Conservation (phyloP, 495 filamentous ascomycete species). For the Evernia prunastri region DNA sequence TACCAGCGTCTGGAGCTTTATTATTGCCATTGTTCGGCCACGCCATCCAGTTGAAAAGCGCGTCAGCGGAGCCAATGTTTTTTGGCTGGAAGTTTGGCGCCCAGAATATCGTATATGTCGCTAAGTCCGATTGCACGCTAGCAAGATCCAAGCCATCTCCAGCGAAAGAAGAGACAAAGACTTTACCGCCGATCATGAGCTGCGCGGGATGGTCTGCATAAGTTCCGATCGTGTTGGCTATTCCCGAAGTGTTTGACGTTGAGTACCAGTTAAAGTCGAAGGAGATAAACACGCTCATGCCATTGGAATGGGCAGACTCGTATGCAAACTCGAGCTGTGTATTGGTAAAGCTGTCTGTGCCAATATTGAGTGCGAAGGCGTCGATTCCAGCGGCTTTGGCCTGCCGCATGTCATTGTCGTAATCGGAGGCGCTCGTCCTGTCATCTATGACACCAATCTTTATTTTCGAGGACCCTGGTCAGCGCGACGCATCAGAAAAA, state of each 20-base stretch:
- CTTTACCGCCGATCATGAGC: constrained; percentile 36
- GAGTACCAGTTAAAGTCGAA: constrained; percentile 61
- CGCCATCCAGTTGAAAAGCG: constrained; percentile 52
- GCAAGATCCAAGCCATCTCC: constrained; percentile 36
- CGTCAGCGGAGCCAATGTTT: constrained; percentile 18
- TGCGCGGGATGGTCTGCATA: constrained; percentile 38
- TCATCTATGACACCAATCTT: constrained; percentile 20
- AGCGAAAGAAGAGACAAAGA: constrained; percentile 63
- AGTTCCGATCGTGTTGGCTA: constrained; percentile 50
- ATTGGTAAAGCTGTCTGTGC: constrained; percentile 46
- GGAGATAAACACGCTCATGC: constrained; percentile 61
- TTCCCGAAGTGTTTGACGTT: constrained; percentile 35
- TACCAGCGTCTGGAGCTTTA: constrained; percentile 20
- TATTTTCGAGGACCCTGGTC: neutral
- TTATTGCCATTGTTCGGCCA: constrained; percentile 55
- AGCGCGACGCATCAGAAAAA: neutral
- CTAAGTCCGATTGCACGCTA: constrained; percentile 39
- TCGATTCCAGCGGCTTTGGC: constrained; percentile 61
- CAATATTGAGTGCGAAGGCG: constrained; percentile 67
- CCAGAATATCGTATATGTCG: constrained; percentile 39
- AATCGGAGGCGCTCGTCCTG: constrained; percentile 34
- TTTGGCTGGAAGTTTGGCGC: constrained; percentile 46
- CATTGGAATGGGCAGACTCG: constrained; percentile 48
- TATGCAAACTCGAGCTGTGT: constrained; percentile 51
- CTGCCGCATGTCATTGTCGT: constrained; percentile 52